These are phyloP conservation scores for Neckera pumila DNA, from an alignment of 225 moss, liverwort and hornwort genomes.

Conservation along the genomic window DNA sequence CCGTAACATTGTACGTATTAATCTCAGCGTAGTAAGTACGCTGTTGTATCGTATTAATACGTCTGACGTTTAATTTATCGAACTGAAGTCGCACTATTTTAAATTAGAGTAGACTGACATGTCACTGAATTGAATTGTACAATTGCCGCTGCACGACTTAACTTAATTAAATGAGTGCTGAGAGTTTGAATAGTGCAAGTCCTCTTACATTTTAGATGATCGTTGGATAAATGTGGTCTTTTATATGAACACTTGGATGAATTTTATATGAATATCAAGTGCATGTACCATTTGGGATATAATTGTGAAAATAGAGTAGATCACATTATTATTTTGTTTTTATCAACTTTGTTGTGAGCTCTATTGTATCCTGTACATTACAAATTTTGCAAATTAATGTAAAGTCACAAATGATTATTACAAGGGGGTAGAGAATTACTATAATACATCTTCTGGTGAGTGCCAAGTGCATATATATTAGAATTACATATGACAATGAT, in stretches of 20 bases:
- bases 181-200: neutral
- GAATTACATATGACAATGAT: neutral
- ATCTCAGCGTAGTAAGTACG: neutral
- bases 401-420: too few species aligned
- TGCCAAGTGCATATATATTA: neutral
- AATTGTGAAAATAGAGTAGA: neutral
- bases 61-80: neutral
- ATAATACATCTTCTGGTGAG: fast-evolving
- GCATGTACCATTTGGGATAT: neutral
- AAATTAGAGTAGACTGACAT: neutral
- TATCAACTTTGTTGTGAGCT: neutral
- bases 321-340: neutral
- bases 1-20: neutral
- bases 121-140: neutral
- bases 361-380: fast-evolving
- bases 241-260: neutral
- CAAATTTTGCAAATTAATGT: neutral
- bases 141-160: neutral
- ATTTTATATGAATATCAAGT: neutral
- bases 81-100: neutral
- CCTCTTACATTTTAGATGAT: too few species aligned
- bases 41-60: too few species aligned
- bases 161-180: neutral
- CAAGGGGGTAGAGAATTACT: neutral
- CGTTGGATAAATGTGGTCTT: neutral